Base-by-base conservation (phyloP, 1,284 basidiomycete genomes). In the Pholiota adiposa region DNA sequence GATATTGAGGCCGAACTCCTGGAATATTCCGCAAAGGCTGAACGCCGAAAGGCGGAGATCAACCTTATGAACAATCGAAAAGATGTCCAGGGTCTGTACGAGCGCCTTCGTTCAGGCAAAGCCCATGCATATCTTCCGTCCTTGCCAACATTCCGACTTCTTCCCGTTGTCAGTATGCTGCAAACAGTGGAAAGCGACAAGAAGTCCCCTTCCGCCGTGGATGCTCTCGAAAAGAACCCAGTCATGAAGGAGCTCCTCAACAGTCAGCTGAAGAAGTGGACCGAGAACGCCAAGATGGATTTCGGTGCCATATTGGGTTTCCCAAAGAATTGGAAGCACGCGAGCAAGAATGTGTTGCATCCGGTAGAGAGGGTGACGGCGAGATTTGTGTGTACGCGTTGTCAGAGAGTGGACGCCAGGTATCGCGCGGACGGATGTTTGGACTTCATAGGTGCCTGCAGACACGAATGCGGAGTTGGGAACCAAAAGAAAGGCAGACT, bases 331-430 rank as follows among this genome's bases (percentile, higher is more conserved):
- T 88, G 83, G 83, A 81, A 75, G 66, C 75, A 75, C 19, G 73
- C 81, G 9, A 82, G 77, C 67, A 77, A 66, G 51, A 78, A 72
- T 25, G 69, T 74, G 54, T 58, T 87, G 6, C 83, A 85, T 69
- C 88, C 87, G 0, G 79, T 81, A 14, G 79, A 87, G 41, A 77
- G 86, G 49, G 59, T 86, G 12, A 85, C 82, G 5, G 85, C 87
- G 0, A 73, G 83, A 23, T 90, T 88, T 70, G 68, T 73, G 25
- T 91, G 89, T 67, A 78, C 69, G 58, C 66, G 67, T 48, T 91
- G 89, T 64, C 67, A 73, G 2, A 72, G 72, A 6, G 69, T 79
- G 2, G 69, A 73, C 14, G 65, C 59, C 21, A 70, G 69, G 33
- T 75, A 76, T 63, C 67, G 69, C 27, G 73, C 73, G 40, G 75